Conservation (phyloP, 495 filamentous ascomycete genomes). For the Tuber aestivum region DNA sequence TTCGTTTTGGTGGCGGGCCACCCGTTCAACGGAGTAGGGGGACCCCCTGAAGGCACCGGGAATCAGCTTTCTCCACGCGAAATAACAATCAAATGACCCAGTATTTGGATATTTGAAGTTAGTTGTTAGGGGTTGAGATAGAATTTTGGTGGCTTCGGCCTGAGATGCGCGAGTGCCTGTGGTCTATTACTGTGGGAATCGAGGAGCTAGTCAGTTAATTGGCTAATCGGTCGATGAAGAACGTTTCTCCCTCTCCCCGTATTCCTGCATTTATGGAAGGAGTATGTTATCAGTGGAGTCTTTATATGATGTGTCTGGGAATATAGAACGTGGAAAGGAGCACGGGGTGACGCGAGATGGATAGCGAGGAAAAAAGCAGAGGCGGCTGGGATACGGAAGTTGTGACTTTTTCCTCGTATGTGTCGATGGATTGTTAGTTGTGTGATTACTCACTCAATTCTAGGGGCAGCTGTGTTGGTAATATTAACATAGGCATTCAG, state of each 20-base stretch:
- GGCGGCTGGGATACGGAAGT: background rate
- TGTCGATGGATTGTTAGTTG: too few relatives aligned
- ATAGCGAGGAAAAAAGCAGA: background rate
- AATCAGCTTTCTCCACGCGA: background rate
- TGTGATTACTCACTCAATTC: background rate
- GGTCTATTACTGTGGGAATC: background rate
- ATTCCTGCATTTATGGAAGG: background rate
- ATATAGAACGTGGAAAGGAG: background rate
- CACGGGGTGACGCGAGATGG: background rate
- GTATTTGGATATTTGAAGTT: background rate
- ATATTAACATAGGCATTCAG: background rate
- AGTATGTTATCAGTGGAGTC: background rate
- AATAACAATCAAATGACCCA: too few relatives aligned
- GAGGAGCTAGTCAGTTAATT: background rate
- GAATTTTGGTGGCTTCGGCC: background rate
- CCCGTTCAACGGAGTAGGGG: background rate
- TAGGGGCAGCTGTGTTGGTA: background rate
- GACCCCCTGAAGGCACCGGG: fast-evolving
- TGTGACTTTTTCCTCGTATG: background rate
- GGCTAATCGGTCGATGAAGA: background rate
- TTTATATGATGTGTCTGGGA: background rate
- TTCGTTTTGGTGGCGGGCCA: background rate
- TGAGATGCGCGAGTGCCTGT: background rate
- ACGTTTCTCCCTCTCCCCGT: background rate
- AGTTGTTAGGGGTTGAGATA: background rate